phyloP scores from a whole-genome alignment of 75 land plant species.

The Chamaecyparis obtusa region DNA sequence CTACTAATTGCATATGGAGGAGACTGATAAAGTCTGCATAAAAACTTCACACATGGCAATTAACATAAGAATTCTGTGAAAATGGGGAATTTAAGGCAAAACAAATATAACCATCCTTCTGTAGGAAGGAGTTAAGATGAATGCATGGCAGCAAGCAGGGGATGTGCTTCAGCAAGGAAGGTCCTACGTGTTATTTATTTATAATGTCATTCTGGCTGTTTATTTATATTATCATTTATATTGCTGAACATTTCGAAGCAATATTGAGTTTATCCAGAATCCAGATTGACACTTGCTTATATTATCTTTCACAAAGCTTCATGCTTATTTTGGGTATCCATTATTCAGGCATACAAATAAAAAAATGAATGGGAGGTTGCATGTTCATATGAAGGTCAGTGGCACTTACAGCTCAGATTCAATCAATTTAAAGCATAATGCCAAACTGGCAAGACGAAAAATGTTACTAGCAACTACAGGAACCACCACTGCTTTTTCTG shows the following conservation, averaged over 20 bases:
- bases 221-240: not conserved
- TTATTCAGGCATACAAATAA: not conserved
- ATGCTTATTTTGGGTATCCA: constrained; percentile 1
- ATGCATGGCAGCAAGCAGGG: not conserved
- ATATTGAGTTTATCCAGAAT: not conserved
- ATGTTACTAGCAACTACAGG: not conserved
- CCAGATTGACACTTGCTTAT: not conserved
- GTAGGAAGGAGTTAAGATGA: not conserved
- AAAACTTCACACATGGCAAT: not conserved
- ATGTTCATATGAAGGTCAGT: not conserved
- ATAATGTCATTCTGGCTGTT: not conserved
- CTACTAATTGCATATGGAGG: not conserved
- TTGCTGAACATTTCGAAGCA: not conserved
- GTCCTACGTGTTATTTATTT: not conserved
- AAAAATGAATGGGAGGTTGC: constrained; percentile 1
- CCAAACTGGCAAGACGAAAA: constrained; percentile 1
- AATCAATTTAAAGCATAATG: not conserved
- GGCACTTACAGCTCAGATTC: not conserved
- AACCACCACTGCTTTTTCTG: constrained; percentile 2
- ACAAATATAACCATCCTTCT: not conserved
- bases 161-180: not conserved
- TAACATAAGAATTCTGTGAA: not conserved
- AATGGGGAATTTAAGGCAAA: not conserved
- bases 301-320: not conserved
- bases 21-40: not conserved